Conservation (phyloP, 352 stramenopile species). For the Phytophthora pseudosyringae region DNA sequence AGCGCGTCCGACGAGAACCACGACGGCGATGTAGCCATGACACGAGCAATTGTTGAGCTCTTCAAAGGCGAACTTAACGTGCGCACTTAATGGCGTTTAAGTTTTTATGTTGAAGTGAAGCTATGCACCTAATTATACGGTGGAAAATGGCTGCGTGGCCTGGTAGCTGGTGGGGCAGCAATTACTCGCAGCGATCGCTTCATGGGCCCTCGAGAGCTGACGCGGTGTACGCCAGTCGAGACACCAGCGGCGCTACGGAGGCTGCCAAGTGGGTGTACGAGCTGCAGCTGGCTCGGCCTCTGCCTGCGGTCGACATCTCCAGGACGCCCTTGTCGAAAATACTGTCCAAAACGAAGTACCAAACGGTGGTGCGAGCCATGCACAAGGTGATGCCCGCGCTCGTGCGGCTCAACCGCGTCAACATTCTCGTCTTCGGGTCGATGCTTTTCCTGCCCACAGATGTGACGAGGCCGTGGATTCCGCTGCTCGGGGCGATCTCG, state of each 20-base stretch:
- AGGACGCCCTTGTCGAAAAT: constrained; percentile 15
- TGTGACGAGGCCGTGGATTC: constrained; percentile 11
- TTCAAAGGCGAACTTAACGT: too few relatives aligned
- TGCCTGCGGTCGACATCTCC: constrained; percentile 19
- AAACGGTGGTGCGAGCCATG: constrained; percentile 1
- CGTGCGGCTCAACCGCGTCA: constrained; percentile 19
- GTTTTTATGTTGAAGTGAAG: too few relatives aligned
- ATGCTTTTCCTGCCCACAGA: constrained; percentile 19
- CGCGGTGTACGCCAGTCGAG: not conserved
- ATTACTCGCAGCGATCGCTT: not conserved
- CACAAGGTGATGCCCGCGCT: constrained; percentile 15
- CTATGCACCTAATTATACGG: too few relatives aligned
- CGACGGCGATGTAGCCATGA: constrained; percentile 14
- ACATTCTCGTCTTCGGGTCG: constrained; percentile 18
- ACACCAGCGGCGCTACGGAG: not conserved
- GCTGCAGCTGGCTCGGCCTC: constrained; percentile 10
- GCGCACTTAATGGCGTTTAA: too few relatives aligned
- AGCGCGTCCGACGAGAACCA: constrained; percentile 54
- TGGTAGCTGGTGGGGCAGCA: not conserved
- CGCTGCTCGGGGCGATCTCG: constrained; percentile 11
- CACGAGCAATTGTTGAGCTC: not conserved
- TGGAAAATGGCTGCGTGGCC: not conserved
- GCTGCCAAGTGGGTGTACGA: constrained; percentile 16
- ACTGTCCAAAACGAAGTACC: not conserved
- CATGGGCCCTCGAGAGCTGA: constrained; percentile 11